Percentiles rank a stretch among this genome's conserved stretches.
Evolutionary conservation across 108 stramenopile species (phyloP).

Genomic region (Stephanodiscus minutulus): DNA sequence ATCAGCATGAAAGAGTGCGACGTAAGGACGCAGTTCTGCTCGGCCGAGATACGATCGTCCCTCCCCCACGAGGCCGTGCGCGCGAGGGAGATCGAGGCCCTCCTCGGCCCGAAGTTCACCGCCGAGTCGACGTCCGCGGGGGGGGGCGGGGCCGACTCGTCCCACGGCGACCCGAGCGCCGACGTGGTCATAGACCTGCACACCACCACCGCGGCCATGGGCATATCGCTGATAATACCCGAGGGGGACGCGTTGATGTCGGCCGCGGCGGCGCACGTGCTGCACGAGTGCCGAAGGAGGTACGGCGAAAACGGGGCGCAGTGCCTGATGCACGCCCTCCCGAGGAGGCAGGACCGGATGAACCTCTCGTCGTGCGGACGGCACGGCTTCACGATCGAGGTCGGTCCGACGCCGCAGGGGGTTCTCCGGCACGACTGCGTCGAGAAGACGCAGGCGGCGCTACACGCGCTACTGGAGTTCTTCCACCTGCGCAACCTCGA

Average conservation of each 20-base stretch:
- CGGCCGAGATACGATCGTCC: conserved; percentile 2
- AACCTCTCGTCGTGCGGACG: conserved; percentile 69
- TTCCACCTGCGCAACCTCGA: conserved; percentile 57
- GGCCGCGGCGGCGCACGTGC: conserved; percentile 76
- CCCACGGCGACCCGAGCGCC: conserved; percentile 31
- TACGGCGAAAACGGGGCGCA: conserved; percentile 41
- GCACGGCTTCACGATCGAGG: conserved; percentile 82
- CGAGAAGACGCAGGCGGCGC: conserved; percentile 66
- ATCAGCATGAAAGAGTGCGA: conserved; percentile 22
- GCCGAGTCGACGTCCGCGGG: conserved; percentile 6
- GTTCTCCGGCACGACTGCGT: conserved; percentile 82
- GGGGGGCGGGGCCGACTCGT: neutral
- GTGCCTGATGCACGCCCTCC: conserved; percentile 67
- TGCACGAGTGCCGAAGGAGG: conserved; percentile 49
- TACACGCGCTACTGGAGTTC: conserved; percentile 70
- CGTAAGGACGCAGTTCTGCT: conserved; percentile 18
- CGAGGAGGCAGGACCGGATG: conserved; percentile 58
- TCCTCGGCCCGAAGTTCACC: conserved; percentile 74
- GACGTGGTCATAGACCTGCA: conserved; percentile 85
- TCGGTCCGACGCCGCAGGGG: conserved; percentile 82
- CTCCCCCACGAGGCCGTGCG: conserved; percentile 61
- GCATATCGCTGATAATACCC: conserved; percentile 73
- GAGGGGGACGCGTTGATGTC: conserved; percentile 69
- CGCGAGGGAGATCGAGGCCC: conserved; percentile 64
- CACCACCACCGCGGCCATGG: conserved; percentile 86